phyloP scores from a whole-genome alignment of 352 stramenopile species.

The Globisporangium cylindrosporum region DNA sequence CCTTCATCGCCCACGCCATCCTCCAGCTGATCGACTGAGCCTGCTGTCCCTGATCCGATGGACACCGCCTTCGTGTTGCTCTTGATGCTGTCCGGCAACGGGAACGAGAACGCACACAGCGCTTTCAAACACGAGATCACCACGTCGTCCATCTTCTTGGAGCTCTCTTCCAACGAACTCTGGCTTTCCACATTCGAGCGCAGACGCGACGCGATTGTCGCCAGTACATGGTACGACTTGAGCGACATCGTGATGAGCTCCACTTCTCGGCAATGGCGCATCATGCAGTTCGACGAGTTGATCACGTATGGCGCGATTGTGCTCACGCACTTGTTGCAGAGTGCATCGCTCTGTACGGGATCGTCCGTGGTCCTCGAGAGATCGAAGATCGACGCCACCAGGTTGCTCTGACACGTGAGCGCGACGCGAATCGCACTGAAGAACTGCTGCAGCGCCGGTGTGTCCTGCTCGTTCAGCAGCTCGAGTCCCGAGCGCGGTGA shows the following conservation, averaged over 20 bases:
- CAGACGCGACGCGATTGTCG: constrained; percentile 68
- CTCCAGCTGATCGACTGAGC: constrained; percentile 29
- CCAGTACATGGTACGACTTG: constrained; percentile 82
- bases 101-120: constrained; percentile 79
- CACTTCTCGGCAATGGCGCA: constrained; percentile 78
- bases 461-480: constrained; percentile 80
- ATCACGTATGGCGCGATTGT: constrained; percentile 67
- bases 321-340: constrained; percentile 59
- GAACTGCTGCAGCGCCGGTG: constrained; percentile 71
- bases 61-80: constrained; percentile 33
- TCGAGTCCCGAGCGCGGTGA: constrained; percentile 67
- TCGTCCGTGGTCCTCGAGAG: constrained; percentile 52
- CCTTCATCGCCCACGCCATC: constrained; percentile 49
- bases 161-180: constrained; percentile 30
- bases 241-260: constrained; percentile 81
- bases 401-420: constrained; percentile 68
- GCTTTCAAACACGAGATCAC: constrained; percentile 68
- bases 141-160: constrained; percentile 72
- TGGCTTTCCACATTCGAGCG: constrained; percentile 48
- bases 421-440: constrained; percentile 79
- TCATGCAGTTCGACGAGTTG: constrained; percentile 70
- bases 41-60: constrained; percentile 20
- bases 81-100: constrained; percentile 60
- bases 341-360: constrained; percentile 38
- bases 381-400: constrained; percentile 74